Base-by-base conservation (phyloP, 2,329 filamentous ascomycete genomes). In the Talaromyces marneffei region DNA sequence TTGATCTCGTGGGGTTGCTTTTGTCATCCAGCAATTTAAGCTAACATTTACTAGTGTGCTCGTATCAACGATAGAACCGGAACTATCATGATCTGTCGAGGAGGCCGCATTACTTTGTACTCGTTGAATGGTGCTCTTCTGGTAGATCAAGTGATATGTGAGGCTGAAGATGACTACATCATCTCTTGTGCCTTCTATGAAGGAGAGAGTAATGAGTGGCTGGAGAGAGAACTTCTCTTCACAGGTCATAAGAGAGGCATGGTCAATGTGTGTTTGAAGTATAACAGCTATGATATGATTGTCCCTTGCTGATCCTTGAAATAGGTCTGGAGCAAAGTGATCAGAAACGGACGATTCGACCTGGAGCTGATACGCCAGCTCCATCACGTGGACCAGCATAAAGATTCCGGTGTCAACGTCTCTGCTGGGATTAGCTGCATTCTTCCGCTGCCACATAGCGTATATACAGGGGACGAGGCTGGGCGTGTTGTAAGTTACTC, bases 401-500 rank as follows among this genome's bases (percentile, higher is more conserved):
- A 84, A 55, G 87, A 82, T 82, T 78, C 84, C 71, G 76, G 85
- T 70, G 67, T 74, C 37, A 83, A 82, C 64, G 80, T 79, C 62
- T 71, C 68, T 42, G 87, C 88, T 2, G 87, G 88, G 0, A 92
- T 97, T 63, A 96, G 90, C 39, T 95, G 90, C 71, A 89, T 99
- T 57, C 82, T 90, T 61, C 89, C 93, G 2, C 89, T 92, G 83
- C 86, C 90, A 58, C 87, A 88, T 65, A 83, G 88, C 64, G 87
- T 97, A 9, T 97, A 97, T 75, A 96, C 92, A 0, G 94, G 93
- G 2, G 94, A 97, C 77, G 94, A 97, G 65, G 89, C 92, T 65
- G 94, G 94, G 31, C 83, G 87, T 80, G 93, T 99, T 75, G 90
- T 94, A 72, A 84, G 87, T 85, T 23, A 12, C 3, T 16, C 4